phyloP scores from a whole-genome alignment of 2,329 filamentous ascomycete species.

The Hymenoscyphus fructigenus region DNA sequence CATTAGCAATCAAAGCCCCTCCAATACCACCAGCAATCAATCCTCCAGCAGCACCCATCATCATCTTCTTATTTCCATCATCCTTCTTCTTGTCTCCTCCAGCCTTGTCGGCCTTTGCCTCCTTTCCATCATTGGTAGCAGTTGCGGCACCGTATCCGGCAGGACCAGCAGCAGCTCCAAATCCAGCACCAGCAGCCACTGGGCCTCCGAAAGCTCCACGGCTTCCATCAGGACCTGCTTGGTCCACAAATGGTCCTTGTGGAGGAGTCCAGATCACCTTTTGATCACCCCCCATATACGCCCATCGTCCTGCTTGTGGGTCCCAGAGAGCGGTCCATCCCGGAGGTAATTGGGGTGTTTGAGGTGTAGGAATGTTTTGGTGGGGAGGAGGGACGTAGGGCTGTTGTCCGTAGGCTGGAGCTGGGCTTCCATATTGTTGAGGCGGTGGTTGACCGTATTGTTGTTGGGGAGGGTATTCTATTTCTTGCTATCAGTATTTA shows the following conservation, averaged over 20 bases:
- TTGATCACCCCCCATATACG: slow-evolving; percentile 54
- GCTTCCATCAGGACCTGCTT: slow-evolving; percentile 23
- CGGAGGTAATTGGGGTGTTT: slow-evolving; percentile 48
- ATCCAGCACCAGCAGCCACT: slow-evolving; percentile 5
- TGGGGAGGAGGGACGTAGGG: slow-evolving; percentile 36
- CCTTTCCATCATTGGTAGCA: slow-evolving; percentile 11
- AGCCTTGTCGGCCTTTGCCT: slow-evolving; percentile 15
- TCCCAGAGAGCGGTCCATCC: slow-evolving; percentile 67
- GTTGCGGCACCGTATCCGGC: slow-evolving; percentile 22
- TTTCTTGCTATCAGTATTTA: not conserved
- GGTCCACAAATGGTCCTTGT: slow-evolving; percentile 48
- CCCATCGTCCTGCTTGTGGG: slow-evolving; percentile 59
- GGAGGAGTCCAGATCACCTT: slow-evolving; percentile 36
- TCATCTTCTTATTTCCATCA: slow-evolving; percentile 47
- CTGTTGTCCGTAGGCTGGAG: slow-evolving; percentile 15
- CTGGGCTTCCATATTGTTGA: slow-evolving; percentile 26
- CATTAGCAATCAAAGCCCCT: slow-evolving; percentile 56
- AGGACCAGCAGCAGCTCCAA: slow-evolving; percentile 22
- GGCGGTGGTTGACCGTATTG: slow-evolving; percentile 15
- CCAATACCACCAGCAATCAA: slow-evolving; percentile 55
- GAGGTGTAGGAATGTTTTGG: slow-evolving; percentile 30
- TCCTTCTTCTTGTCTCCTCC: slow-evolving; percentile 40
- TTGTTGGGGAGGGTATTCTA: slow-evolving; percentile 14
- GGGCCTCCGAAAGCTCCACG: slow-evolving; percentile 24
- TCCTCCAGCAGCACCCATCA: slow-evolving; percentile 58